phyloP scores from a whole-genome alignment of 441 rosid genomes.

The Manihot esculenta region DNA sequence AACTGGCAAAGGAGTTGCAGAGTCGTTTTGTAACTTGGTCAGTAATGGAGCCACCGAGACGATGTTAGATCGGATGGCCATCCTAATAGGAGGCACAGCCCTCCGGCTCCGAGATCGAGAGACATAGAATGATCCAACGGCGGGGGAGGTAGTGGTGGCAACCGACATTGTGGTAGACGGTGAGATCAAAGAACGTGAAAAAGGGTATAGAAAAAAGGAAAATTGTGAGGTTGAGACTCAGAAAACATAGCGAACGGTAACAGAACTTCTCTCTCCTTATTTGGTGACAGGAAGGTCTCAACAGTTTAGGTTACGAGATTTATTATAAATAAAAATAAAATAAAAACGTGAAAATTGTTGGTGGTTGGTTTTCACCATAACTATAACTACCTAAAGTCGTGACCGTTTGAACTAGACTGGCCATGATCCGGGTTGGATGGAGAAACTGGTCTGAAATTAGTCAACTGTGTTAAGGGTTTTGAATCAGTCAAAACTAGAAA shows the following conservation, averaged over 20 bases:
- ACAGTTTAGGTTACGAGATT: constrained; percentile 21
- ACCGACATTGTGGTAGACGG: constrained; percentile 38
- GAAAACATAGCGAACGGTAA: constrained; percentile 14
- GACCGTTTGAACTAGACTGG: too few relatives aligned
- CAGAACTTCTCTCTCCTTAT: constrained; percentile 12
- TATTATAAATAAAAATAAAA: not conserved
- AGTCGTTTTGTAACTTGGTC: constrained; percentile 58
- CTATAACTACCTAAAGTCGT: too few relatives aligned
- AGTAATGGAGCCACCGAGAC: constrained; percentile 53
- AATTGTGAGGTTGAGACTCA: constrained; percentile 30
- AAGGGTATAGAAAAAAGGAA: not conserved
- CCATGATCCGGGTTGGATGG: too few relatives aligned
- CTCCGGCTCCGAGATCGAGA: constrained; percentile 24
- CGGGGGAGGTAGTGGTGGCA: constrained; percentile 29
- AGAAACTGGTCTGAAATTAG: too few relatives aligned
- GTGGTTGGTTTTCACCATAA: too few relatives aligned
- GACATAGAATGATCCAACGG: constrained; percentile 35
- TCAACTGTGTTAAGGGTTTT: too few relatives aligned
- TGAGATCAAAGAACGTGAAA: constrained; percentile 25
- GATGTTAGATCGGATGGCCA: constrained; percentile 50
- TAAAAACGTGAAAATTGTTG: too few relatives aligned
- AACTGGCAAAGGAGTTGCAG: constrained; percentile 60
- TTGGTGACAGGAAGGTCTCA: constrained; percentile 20
- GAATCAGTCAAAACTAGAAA: too few relatives aligned
- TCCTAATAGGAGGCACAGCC: constrained; percentile 24